Evolutionary conservation across 2,329 filamentous ascomycete genomes (phyloP), one percentile per base, ranked within the genome.

Genomic region (Cladophialophora exuberans): DNA sequence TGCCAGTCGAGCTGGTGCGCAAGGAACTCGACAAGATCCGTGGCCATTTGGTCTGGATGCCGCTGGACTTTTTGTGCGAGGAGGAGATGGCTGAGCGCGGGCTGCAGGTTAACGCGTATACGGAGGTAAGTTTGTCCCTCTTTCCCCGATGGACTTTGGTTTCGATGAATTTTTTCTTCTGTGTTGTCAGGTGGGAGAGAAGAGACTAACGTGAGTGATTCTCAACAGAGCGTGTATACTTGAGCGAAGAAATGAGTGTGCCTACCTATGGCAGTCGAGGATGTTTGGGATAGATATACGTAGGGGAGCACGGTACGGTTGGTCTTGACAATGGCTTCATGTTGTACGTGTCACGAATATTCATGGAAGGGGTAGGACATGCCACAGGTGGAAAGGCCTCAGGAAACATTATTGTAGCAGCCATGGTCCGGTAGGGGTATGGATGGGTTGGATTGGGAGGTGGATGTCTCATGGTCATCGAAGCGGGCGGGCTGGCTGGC

Each of bases 21-120:
- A 71, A 80, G 62, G 90, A 93, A 70, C 76, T 97, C 45, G 85
- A 90, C 65, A 80, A 87, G 67, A 84, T 97, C 63, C 86, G 85
- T 73, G 93, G 93, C 0, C 93, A 97, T 75, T 72, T 97, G 35
- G 93, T 97, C 5, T 95, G 90, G 89, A 93, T 96, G 86, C 91
- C 91, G n/a, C 71, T 97, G 66, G 83, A 91, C 41, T 97, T 96
- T 69, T 72, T 97, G 67, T 80, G 83, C 65, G 85, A 96, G 61
- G 90, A 86, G 0, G 81, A 89, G 65, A 95, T 97, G 91, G 92
- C 92, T 0, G 92, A 97, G 75, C 83, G 82, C 66, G 92, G 93
- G 0, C 67, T 97, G 71, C 86, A 91, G 72, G 84, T 97, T 35
- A 97, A 97, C 70, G 75, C 83, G 41, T 87, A 84, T 67, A 97